A percentile compares a stretch with the other conserved stretches of the same genome.
phyloP scores from a whole-genome alignment of 179 eudicot species.

The Patellifolia procumbens region DNA sequence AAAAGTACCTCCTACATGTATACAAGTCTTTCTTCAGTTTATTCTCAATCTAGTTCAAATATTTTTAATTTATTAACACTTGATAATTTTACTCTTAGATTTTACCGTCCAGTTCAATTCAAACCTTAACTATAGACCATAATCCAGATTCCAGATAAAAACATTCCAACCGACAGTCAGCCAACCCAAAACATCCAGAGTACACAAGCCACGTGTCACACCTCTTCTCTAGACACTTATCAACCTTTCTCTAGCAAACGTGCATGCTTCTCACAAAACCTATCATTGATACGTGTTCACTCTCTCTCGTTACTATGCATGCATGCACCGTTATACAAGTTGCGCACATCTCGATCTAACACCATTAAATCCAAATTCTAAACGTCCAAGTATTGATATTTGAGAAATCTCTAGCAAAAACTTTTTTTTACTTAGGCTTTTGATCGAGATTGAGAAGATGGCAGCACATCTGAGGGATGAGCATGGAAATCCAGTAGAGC shows the following conservation, averaged over 20 bases:
- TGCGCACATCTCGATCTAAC: constrained; percentile 10
- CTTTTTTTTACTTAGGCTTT: too few relatives aligned
- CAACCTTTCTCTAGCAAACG: constrained; percentile 4
- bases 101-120: too few relatives aligned
- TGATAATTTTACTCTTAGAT: too few relatives aligned
- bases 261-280: constrained; percentile 15
- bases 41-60: too few relatives aligned
- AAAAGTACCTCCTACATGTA: too few relatives aligned
- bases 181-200: constrained; percentile 16
- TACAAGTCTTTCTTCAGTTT: too few relatives aligned
- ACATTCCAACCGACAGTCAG: neutral
- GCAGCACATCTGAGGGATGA: constrained; percentile 69
- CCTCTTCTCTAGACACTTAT: neutral
- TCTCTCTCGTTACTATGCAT: neutral
- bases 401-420: too few relatives aligned
- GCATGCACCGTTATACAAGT: neutral
- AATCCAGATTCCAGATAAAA: too few relatives aligned
- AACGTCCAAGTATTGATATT: neutral
- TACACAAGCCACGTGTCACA: neutral
- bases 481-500: constrained; percentile 65
- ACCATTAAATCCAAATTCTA: neutral
- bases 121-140: too few relatives aligned
- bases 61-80: too few relatives aligned
- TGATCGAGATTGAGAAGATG: constrained; percentile 26
- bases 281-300: constrained; percentile 17